A percentile compares a stretch with the other conserved stretches of the same genome.
Conservation (phyloP, 2,329 filamentous ascomycete genomes). For the Diaporthe ilicicola region DNA sequence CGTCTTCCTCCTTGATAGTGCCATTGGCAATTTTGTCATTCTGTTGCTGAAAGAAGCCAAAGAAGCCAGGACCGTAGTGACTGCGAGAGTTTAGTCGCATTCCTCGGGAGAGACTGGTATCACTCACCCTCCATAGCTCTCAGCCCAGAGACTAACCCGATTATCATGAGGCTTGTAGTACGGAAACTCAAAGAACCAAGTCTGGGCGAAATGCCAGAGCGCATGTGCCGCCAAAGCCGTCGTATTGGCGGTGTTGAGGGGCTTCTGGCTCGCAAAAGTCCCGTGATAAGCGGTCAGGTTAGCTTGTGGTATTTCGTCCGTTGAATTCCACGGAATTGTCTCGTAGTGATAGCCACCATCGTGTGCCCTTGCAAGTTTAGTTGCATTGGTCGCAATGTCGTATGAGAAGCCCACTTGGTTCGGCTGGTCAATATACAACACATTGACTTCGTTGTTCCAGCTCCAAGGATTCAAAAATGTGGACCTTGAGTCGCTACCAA, state of each 20-base stretch:
- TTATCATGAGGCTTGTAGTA: slow-evolving; percentile 56
- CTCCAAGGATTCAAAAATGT: slow-evolving; percentile 63
- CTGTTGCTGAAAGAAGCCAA: slow-evolving; percentile 53
- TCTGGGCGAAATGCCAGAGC: slow-evolving; percentile 70
- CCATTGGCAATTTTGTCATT: slow-evolving; percentile 48
- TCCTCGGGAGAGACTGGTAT: too few species aligned
- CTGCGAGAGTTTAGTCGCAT: neutral
- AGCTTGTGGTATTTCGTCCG: slow-evolving; percentile 44
- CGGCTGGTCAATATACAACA: slow-evolving; percentile 71
- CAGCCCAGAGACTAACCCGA: slow-evolving; percentile 34
- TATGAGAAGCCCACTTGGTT: slow-evolving; percentile 36
- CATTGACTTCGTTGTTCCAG: slow-evolving; percentile 62
- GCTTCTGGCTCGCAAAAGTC: slow-evolving; percentile 47
- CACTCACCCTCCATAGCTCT: slow-evolving; percentile 30
- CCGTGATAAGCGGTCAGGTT: slow-evolving; percentile 49
- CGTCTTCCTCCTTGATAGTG: slow-evolving; percentile 24
- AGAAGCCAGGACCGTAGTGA: slow-evolving; percentile 49
- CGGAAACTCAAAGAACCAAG: slow-evolving; percentile 63
- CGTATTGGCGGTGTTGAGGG: slow-evolving; percentile 54
- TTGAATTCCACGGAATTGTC: slow-evolving; percentile 42
- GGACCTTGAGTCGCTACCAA: slow-evolving; percentile 59
- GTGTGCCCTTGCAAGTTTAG: neutral
- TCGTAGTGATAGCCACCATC: neutral
- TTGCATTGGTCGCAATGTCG: slow-evolving; percentile 30
- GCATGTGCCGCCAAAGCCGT: slow-evolving; percentile 60